These are phyloP conservation scores for Mortierella sp. DNA, from an alignment of 371 early-diverging fungal genomes.

Conservation along the genomic window DNA sequence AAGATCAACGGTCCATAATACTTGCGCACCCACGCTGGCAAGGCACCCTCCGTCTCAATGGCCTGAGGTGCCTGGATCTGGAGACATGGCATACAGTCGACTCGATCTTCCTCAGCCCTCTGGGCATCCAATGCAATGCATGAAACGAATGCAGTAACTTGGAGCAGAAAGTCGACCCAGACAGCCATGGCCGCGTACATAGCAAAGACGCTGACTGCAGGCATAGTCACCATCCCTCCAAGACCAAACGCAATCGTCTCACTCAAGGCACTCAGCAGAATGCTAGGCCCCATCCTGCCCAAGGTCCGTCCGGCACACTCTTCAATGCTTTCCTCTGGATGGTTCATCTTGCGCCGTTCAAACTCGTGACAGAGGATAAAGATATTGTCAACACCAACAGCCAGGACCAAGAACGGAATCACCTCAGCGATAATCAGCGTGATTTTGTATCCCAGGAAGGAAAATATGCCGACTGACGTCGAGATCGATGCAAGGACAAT, in stretches of 20 bases:
- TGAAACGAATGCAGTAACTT: conserved; percentile 78
- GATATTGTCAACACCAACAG: conserved; percentile 85
- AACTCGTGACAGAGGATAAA: conserved; percentile 81
- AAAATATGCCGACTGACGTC: conserved; percentile 76
- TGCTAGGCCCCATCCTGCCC: conserved; percentile 78
- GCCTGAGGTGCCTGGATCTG: conserved; percentile 64
- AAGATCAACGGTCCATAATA: conserved; percentile 73
- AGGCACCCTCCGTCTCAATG: conserved; percentile 64
- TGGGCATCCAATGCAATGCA: conserved; percentile 76
- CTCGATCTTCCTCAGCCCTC: conserved; percentile 65
- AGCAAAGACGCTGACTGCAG: conserved; percentile 82
- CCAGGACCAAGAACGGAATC: conserved; percentile 83
- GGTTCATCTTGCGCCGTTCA: conserved; percentile 63
- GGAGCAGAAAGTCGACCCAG: conserved; percentile 77
- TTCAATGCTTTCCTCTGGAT: conserved; percentile 59
- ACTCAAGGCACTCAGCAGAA: conserved; percentile 72
- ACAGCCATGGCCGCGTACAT: conserved; percentile 80
- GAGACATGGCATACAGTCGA: conserved; percentile 77
- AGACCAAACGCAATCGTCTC: conserved; percentile 82
- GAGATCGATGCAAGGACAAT: conserved; percentile 80
- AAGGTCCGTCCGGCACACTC: conserved; percentile 71
- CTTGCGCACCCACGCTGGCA: conserved; percentile 60
- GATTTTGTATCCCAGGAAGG: conserved; percentile 71
- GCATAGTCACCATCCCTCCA: conserved; percentile 80
- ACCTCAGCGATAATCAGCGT: conserved; percentile 86